These are phyloP conservation scores for Physcia stellaris DNA, from an alignment of 495 filamentous ascomycete genomes.

Conservation along the genomic window DNA sequence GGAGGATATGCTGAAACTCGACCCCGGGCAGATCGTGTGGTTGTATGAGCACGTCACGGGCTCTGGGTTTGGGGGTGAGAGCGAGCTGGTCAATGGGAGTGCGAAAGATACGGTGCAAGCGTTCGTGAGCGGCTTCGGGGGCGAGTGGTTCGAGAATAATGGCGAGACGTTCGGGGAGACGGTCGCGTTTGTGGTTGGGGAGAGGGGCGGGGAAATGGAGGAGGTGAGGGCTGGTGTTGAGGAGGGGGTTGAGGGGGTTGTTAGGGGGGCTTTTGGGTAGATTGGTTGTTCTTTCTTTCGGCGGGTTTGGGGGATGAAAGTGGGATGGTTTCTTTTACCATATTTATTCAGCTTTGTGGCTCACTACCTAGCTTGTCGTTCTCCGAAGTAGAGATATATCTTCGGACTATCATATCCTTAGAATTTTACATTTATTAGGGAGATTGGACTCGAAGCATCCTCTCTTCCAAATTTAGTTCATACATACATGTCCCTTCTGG, in stretches of 20 bases:
- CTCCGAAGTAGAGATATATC: too few relatives aligned
- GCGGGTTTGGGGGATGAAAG: too few relatives aligned
- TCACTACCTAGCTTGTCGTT: too few relatives aligned
- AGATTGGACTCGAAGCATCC: too few relatives aligned
- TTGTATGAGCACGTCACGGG: constrained; percentile 35
- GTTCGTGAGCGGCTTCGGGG: constrained; percentile 36
- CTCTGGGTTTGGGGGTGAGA: background rate
- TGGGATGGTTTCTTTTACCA: too few relatives aligned
- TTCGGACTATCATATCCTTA: too few relatives aligned
- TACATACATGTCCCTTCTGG: too few relatives aligned
- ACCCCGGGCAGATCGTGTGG: constrained; percentile 43
- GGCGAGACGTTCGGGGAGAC: constrained; percentile 46
- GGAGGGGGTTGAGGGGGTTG: constrained; percentile 9
- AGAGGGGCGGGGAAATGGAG: constrained; percentile 25
- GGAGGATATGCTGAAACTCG: constrained; percentile 53
- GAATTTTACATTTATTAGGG: too few relatives aligned
- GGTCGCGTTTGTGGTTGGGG: constrained; percentile 28
- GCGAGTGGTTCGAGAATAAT: constrained; percentile 52
- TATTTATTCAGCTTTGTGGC: too few relatives aligned
- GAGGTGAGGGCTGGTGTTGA: constrained; percentile 6
- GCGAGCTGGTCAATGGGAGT: background rate
- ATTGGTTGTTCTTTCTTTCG: too few relatives aligned
- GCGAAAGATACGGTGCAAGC: constrained; percentile 40
- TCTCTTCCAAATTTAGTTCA: too few relatives aligned
- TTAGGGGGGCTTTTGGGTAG: too few relatives aligned